phyloP scores from a whole-genome alignment of 257 asterid genomes.

The Solanum pinnatisectum region DNA sequence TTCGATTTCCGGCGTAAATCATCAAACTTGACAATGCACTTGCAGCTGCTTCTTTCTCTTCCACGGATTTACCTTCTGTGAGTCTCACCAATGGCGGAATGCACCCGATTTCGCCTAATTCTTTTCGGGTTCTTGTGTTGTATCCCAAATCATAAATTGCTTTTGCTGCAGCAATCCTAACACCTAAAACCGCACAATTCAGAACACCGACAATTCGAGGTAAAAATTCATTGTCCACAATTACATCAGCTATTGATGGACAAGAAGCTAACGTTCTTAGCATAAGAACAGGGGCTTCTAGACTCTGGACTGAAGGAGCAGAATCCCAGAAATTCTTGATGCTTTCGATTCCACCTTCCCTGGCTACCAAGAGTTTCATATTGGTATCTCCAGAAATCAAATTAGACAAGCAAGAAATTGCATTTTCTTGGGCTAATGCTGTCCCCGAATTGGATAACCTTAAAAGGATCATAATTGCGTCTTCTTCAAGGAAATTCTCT shows the following conservation, averaged over 20 bases:
- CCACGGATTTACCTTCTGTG: slow-evolving; percentile 64
- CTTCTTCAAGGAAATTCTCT: slow-evolving; percentile 62
- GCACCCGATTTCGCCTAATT: slow-evolving; percentile 73
- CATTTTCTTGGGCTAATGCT: slow-evolving; percentile 59
- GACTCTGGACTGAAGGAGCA: slow-evolving; percentile 22
- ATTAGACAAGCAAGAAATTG: slow-evolving; percentile 70
- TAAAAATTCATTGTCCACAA: slow-evolving; percentile 45
- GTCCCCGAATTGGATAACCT: slow-evolving; percentile 64
- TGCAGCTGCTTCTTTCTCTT: slow-evolving; percentile 72
- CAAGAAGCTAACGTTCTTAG: slow-evolving; percentile 44
- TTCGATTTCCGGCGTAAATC: slow-evolving; percentile 43
- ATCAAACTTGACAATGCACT: slow-evolving; percentile 44
- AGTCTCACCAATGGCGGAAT: slow-evolving; percentile 40
- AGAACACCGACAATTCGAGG: slow-evolving; percentile 35
- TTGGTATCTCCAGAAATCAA: slow-evolving; percentile 39
- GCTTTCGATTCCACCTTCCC: slow-evolving; percentile 66
- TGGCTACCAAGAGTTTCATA: slow-evolving; percentile 45
- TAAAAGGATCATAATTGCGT: slow-evolving; percentile 32
- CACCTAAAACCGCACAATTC: slow-evolving; percentile 46
- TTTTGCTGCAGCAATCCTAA: slow-evolving; percentile 54
- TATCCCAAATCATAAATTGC: slow-evolving; percentile 49
- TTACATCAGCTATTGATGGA: slow-evolving; percentile 44
- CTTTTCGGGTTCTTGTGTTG: slow-evolving; percentile 46
- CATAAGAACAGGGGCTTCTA: slow-evolving; percentile 58
- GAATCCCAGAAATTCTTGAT: slow-evolving; percentile 71